Conservation (phyloP, 805 yeast species). For the Cyberlindnera saturnus region DNA sequence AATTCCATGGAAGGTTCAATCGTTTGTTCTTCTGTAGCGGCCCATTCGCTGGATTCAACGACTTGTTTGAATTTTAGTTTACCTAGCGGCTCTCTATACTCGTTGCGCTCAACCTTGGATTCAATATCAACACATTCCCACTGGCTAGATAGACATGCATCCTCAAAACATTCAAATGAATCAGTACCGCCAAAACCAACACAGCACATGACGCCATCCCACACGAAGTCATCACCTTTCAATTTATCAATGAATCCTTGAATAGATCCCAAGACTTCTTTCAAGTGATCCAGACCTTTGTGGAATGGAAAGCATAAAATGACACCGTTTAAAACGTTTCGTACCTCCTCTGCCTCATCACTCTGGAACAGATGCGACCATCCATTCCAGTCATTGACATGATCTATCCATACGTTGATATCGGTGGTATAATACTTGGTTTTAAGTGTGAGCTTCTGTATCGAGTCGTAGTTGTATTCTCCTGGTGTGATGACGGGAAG, state of each 20-base stretch:
- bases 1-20: conserved; percentile 4
- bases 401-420: conserved; percentile 27
- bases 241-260: neutral
- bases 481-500: conserved; percentile 1
- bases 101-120: conserved; percentile 31
- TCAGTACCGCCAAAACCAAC: conserved; percentile 25
- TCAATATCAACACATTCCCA: conserved; percentile 35
- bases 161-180: conserved; percentile 30
- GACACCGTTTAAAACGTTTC: conserved; percentile 30
- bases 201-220: conserved; percentile 15
- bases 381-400: conserved; percentile 10
- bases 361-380: conserved; percentile 26
- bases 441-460: conserved; percentile 16
- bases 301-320: conserved; percentile 14
- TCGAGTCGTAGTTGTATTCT: conserved; percentile 1
- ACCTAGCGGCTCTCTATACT: conserved; percentile 39
- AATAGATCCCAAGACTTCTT: neutral
- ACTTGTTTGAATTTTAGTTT: conserved; percentile 37
- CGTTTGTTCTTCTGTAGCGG: neutral
- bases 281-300: neutral
- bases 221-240: conserved; percentile 2
- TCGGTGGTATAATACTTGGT: conserved; percentile 28
- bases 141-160: conserved; percentile 28
- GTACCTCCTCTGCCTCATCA: conserved; percentile 9
- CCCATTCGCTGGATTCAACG: conserved; percentile 46